Base-by-base conservation (phyloP, 2,329 filamentous ascomycete species). In the Aureobasidium subglaciale region DNA sequence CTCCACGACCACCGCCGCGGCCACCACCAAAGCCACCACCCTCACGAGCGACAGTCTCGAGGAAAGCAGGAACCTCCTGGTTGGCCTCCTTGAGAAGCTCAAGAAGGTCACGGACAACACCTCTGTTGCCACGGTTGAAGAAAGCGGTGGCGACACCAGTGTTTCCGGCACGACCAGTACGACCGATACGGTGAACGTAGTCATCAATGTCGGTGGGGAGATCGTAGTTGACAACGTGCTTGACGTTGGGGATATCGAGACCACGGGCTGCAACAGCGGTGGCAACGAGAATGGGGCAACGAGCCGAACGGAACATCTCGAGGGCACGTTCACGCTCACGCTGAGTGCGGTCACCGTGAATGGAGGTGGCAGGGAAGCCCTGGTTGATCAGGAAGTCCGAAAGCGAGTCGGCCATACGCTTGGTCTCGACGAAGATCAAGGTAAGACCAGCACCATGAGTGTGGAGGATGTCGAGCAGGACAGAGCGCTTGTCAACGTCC, bases 91-190 rank as follows among this genome's bases (percentile, higher is more conserved):
- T 97, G 63, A 99, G 83, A 25, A 99, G 84, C n/a, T 99, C 93
- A 65, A 99, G 83, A 59, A 99, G 84, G 66, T 97, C 93, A 63
- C 93, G 88, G 62, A 97, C 93, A 64, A 99, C 90, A 75, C 93
- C 93, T 67, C 93, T 90, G 81, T 99, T 99, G 69, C 92, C 92
- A 70, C 93, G 92, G 83, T 99, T 99, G 86, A 99, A 97, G 82
- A 99, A 99, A 56, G 93, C 93, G 65, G 93, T 99, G 5, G 93
- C 89, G 64, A 96, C 86, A 86, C 93, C 93, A 67, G 92, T 97
- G 81, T 99, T 99, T 73, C 93, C 93, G 63, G 93, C 93, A 90
- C 93, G 93, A 70, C 93, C 93, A 62, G 93, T 99, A 92, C 93
- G 93, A 86, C 93, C 93, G 68, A 99, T 99, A 73, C 93, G 89